Evolutionary conservation across 495 filamentous ascomycete species (phyloP), one percentile per base, ranked within the genome.

Genomic region (Lasiosphaeris hirsuta): DNA sequence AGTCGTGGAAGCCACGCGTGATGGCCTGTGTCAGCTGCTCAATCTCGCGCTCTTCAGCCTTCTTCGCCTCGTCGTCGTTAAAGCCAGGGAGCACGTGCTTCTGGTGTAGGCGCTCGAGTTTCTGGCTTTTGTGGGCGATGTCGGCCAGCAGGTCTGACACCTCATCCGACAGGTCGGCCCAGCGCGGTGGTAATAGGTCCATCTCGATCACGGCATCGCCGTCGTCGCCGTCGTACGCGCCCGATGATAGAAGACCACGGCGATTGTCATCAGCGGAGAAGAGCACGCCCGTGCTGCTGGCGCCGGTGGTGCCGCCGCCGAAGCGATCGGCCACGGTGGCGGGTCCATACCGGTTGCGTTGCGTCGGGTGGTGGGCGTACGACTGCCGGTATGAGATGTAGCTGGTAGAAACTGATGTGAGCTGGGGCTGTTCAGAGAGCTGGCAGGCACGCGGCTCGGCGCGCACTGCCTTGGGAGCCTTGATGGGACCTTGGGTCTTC

Each of bases 371-470:
- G 74, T 97, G 94, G 61, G 91, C 84, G 72, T 97, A 97, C 58
- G 93, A 97, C 75, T 97, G 94, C 56, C 94, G 92, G 78, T 97
- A 98, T 67, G 94, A 97, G 69, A 98, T 95, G 73, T 92, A 98
- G 68, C 94, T 97, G 66, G 23, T 5, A 30, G 23, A 30, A 30
- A 30, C 23, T 30, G 23, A 34, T 3, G 0, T 5, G 14, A 7
- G 18, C 38, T 7, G 35, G 37, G 14, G 13, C 17, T 15, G 4
- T 3, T 17, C n/a, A 14, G 4, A 1, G 10, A 19, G 18, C 13
- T 19, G 36, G 23, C 46, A 13, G 34, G 9, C 17, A 19, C 11
- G 44, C 14, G 38, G 0, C 23, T 30, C 23, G 23, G 23, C 23
- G 23, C 23, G 23, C 23, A 30, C 23, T 30, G 5, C 23, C 23